A percentile compares a stretch with the other conserved stretches of the same genome.
phyloP scores from a whole-genome alignment of 1,139 yeast species.

The Barnettozyma hawaiiensis region DNA sequence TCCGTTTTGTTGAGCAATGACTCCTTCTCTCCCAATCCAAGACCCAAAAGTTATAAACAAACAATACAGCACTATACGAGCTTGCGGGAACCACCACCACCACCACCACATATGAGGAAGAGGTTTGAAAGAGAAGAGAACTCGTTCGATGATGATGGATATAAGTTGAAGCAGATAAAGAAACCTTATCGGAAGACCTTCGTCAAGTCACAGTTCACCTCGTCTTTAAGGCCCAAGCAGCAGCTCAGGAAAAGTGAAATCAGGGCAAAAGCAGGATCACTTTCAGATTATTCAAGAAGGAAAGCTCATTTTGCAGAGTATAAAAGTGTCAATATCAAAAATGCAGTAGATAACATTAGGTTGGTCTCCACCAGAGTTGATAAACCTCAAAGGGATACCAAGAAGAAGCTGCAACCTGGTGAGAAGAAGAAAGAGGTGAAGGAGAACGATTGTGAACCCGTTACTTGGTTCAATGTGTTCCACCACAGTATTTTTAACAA shows the following conservation, averaged over 20 bases:
- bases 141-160: constrained; percentile 14
- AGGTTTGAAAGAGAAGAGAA: background rate
- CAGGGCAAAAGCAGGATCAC: background rate
- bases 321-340: background rate
- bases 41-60: constrained; percentile 30
- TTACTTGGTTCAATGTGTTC: constrained; percentile 46
- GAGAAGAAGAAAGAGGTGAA: background rate
- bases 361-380: constrained; percentile 1
- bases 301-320: background rate
- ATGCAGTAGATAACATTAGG: constrained; percentile 4
- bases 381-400: constrained; percentile 8
- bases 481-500: constrained; percentile 45
- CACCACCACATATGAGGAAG: background rate
- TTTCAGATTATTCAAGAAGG: background rate
- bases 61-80: constrained; percentile 9
- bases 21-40: constrained; percentile 26
- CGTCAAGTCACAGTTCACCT: constrained; percentile 2
- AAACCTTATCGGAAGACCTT: constrained; percentile 4
- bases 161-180: constrained; percentile 12
- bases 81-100: constrained; percentile 5
- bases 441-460: constrained; percentile 34
- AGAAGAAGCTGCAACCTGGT: background rate
- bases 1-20: constrained; percentile 10
- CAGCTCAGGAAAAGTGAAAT: background rate
- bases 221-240: background rate